Conservation (phyloP, 139 green algal species). For the Tetraselmis striata region DNA sequence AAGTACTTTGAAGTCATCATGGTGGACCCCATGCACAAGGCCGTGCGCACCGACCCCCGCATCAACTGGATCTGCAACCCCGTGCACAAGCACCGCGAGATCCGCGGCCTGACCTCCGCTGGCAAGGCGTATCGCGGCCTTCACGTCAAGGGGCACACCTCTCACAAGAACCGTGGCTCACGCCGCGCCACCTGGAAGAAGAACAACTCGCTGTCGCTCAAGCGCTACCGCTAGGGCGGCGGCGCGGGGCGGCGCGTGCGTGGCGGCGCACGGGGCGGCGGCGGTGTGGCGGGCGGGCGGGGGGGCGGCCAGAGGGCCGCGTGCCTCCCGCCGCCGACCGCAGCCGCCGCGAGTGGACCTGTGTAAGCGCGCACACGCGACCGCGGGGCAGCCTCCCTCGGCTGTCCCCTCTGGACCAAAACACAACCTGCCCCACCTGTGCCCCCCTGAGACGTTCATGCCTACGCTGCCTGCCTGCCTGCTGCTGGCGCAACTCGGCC, state of each 20-base stretch:
- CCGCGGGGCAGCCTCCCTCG: too few relatives aligned
- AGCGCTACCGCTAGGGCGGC: conserved; percentile 79
- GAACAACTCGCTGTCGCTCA: conserved; percentile 84
- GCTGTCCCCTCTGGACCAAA: too few relatives aligned
- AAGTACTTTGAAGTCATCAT: conserved; percentile 99
- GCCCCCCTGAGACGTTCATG: too few relatives aligned
- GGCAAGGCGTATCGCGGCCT: conserved; percentile 92
- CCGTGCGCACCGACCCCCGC: conserved; percentile 90
- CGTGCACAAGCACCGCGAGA: conserved; percentile 97
- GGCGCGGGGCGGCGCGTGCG: not conserved
- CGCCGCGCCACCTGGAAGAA: conserved; percentile 79
- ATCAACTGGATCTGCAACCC: conserved; percentile 98
- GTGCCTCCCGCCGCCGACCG: too few relatives aligned
- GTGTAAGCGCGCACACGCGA: too few relatives aligned
- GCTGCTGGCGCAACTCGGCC: too few relatives aligned
- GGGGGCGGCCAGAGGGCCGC: too few relatives aligned
- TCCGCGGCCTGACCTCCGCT: conserved; percentile 90
- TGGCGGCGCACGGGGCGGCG: too few relatives aligned
- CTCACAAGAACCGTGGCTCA: conserved; percentile 85
- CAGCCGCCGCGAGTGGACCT: too few relatives aligned
- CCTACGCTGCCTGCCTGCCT: too few relatives aligned
- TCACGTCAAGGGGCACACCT: conserved; percentile 75
- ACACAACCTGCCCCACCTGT: too few relatives aligned
- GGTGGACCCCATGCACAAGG: conserved; percentile 90
- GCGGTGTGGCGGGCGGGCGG: not conserved